Base-by-base conservation (phyloP, 1,284 basidiomycete species). In the Pascua sp. region DNA sequence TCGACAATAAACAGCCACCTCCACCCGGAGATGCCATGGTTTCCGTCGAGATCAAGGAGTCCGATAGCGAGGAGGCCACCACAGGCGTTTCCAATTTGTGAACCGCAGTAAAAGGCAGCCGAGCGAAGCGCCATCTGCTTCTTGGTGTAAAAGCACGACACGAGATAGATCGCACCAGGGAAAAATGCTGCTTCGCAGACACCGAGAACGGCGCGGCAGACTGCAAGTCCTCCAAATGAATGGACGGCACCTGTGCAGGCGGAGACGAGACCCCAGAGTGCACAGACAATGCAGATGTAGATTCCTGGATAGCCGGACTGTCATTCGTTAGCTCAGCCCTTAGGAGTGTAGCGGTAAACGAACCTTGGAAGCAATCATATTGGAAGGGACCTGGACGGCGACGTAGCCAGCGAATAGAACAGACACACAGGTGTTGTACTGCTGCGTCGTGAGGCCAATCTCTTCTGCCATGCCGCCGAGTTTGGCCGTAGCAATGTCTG, bases 321-420 rank as follows among this genome's bases (percentile, higher is more conserved):
- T 32, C 24, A 3, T 32, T 7, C 24, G 24, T 32, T 32, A 32
- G 24, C 24, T 32, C 24, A 47, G n/a, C n/a, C n/a, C n/a, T n/a
- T n/a, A n/a, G n/a, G n/a, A n/a, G n/a, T n/a, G n/a, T n/a, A n/a
- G n/a, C n/a, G 40, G 48, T 13, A 42, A 42, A 32, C 24, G 4
- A 24, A 62, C 49, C 51, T 57, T 59, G 39, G 53, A 46, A 8
- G 51, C 50, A 38, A 76, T 49, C 66, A 76, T 74, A 62, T 74
- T 75, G 37, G 65, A 67, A 11, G 70, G 70, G 37, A 75, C 55
- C 49, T 73, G 73, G 17, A 72, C 62, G 8, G 65, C 51, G 44
- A 71, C 67, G 53, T 67, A 72, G 32, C 67, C 69, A 15, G 65
- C 78, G 52, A 74, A 80, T 2, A 80, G 69, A 38, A 80, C 68